phyloP scores from a whole-genome alignment of 352 stramenopile species.

The Globisporangium spinosum region DNA sequence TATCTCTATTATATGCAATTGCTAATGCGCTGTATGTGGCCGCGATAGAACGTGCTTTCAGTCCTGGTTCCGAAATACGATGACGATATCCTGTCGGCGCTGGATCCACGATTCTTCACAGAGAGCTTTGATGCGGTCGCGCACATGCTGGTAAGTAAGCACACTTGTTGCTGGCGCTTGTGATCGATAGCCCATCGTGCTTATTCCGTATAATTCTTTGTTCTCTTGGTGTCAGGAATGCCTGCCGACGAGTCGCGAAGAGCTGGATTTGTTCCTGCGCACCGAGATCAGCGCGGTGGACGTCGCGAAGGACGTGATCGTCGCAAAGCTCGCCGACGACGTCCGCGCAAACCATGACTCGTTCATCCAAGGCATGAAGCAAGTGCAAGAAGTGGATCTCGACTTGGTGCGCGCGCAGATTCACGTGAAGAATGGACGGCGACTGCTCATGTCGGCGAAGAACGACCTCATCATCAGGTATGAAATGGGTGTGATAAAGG shows the following conservation, averaged over 20 bases:
- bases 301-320: conserved; percentile 72
- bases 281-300: conserved; percentile 83
- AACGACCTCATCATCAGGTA: conserved; percentile 71
- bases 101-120: conserved; percentile 83
- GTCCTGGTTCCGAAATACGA: conserved; percentile 60
- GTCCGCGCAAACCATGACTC: conserved; percentile 74
- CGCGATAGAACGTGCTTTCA: conserved; percentile 24
- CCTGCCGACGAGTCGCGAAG: conserved; percentile 42
- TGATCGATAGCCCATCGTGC: neutral
- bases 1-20: neutral
- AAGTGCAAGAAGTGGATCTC: conserved; percentile 85
- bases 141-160: conserved; percentile 53
- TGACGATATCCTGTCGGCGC: conserved; percentile 61
- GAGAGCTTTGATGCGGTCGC: conserved; percentile 68
- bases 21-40: neutral
- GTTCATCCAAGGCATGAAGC: conserved; percentile 85
- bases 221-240: conserved; percentile 39
- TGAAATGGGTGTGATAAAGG: neutral
- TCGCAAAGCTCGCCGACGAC: conserved; percentile 74
- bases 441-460: conserved; percentile 64
- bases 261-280: conserved; percentile 65
- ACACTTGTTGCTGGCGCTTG: neutral
- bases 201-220: neutral
- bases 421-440: conserved; percentile 83
- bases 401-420: conserved; percentile 83